Percentiles rank a stretch among this genome's conserved stretches.
These are phyloP conservation scores for Neurospora sp. DNA, from an alignment of 495 filamentous ascomycete species.

Conservation along the genomic window DNA sequence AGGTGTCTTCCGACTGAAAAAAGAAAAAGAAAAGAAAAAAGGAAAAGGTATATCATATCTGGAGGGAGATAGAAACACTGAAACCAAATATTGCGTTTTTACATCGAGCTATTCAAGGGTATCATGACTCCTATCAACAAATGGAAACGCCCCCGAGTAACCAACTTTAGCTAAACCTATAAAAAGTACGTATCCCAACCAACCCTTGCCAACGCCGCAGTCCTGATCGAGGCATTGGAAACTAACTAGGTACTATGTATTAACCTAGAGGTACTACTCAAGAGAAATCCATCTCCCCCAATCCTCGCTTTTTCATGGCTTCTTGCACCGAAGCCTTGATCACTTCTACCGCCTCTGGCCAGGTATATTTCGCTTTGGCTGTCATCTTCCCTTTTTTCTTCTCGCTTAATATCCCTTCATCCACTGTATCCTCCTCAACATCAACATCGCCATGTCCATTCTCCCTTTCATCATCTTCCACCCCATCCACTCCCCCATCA, in stretches of 20 bases:
- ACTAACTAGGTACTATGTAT: too few species aligned
- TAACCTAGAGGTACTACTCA: conserved; percentile 4
- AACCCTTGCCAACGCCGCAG: neutral
- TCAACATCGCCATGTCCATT: neutral
- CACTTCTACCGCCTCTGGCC: conserved; percentile 38
- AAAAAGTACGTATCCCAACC: neutral
- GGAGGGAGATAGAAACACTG: neutral
- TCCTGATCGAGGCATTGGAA: neutral
- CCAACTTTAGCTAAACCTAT: too few species aligned
- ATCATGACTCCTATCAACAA: neutral
- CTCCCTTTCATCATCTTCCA: neutral
- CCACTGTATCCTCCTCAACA: neutral
- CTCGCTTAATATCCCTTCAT: neutral
- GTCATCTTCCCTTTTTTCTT: neutral
- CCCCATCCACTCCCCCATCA: neutral
- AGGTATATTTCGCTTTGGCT: conserved; percentile 1
- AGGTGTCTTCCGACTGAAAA: neutral
- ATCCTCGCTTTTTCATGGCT: conserved; percentile 51
- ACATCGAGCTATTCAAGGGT: neutral
- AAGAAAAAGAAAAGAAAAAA: neutral
- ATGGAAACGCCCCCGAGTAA: too few species aligned
- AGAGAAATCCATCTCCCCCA: conserved; percentile 51
- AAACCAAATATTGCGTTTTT: neutral
- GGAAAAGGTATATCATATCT: neutral
- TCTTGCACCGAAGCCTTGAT: conserved; percentile 50